Evolutionary conservation across 2,329 filamentous ascomycete genomes (phyloP).

Genomic region (Colletotrichum caudatum): DNA sequence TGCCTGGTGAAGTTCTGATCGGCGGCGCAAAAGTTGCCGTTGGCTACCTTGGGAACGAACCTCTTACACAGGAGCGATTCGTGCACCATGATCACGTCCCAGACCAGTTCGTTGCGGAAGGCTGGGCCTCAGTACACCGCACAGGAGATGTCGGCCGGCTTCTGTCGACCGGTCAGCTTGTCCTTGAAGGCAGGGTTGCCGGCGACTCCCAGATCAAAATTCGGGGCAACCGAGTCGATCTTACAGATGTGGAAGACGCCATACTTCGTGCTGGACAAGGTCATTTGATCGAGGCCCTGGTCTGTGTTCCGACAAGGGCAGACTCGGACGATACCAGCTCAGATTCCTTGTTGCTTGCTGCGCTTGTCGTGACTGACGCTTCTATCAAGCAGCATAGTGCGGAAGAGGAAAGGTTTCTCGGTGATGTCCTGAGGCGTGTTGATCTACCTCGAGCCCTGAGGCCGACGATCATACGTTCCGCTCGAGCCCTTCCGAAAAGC

Average conservation of each 20-base stretch:
- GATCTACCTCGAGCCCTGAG: neutral
- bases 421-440: neutral
- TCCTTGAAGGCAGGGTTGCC: neutral
- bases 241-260: neutral
- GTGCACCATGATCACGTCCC: neutral
- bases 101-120: neutral
- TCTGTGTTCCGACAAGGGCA: neutral
- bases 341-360: neutral
- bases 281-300: neutral
- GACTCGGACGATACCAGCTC: neutral
- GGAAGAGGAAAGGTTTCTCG: neutral
- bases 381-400: neutral
- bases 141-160: neutral
- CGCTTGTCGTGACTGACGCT: neutral
- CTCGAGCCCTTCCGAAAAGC: neutral
- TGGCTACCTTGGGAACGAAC: conserved; percentile 47
- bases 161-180: neutral
- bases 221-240: neutral
- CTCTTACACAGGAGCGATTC: neutral
- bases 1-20: conserved; percentile 50
- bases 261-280: neutral
- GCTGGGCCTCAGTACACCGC: neutral
- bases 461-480: neutral
- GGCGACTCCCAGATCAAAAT: neutral
- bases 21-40: conserved; percentile 47